Percentiles rank a stretch among this genome's conserved stretches.
Conservation (phyloP, 768 basidiomycete genomes). For the Boletus sp. region DNA sequence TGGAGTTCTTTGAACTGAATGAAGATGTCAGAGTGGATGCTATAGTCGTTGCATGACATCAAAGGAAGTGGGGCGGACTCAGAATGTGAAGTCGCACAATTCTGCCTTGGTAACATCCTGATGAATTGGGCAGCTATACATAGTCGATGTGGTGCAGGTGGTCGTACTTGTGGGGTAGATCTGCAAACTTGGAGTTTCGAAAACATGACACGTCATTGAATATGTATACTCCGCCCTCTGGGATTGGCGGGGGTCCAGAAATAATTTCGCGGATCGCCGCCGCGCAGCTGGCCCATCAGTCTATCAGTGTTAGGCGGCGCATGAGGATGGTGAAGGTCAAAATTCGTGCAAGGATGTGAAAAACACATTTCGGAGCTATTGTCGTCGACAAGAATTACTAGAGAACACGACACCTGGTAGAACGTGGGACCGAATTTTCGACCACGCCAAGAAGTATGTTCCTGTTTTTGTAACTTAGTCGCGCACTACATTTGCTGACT, state of each 20-base stretch:
- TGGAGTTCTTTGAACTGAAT: constrained; percentile 39
- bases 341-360: background rate
- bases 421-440: background rate
- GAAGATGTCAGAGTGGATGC: constrained; percentile 45
- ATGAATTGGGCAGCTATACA: constrained; percentile 4
- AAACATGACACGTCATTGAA: constrained; percentile 46
- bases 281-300: background rate
- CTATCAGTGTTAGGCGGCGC: background rate
- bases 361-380: background rate
- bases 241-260: background rate
- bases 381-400: background rate
- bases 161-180: constrained; percentile 35
- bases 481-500: background rate
- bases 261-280: background rate
- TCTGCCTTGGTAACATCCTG: constrained; percentile 33
- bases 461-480: background rate
- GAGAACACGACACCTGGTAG: background rate
- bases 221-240: background rate
- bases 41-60: constrained; percentile 61
- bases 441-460: background rate
- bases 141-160: constrained; percentile 31
- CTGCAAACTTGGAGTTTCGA: constrained; percentile 46
- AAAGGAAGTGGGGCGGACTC: constrained; percentile 43
- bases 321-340: background rate
- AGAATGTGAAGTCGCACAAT: constrained; percentile 28